Percentiles rank a stretch among this genome's conserved stretches.
These are phyloP conservation scores for Castanopsis chinensis DNA, from an alignment of 306 rosid genomes.

Conservation along the genomic window DNA sequence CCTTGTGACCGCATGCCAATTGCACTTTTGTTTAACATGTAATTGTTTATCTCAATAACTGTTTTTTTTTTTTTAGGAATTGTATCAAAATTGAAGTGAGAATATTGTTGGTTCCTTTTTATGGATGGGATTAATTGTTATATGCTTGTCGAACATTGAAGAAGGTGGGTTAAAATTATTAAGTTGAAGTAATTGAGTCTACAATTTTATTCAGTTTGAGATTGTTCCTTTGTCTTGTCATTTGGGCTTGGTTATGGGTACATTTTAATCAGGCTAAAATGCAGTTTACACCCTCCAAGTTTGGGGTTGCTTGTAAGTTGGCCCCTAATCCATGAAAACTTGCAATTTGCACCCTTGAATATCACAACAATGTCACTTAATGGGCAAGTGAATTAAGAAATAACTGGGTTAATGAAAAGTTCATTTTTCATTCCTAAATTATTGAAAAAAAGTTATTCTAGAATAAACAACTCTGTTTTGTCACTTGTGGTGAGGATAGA, in stretches of 20 bases:
- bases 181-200: background rate
- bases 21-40: background rate
- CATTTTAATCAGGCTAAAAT: no score
- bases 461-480: constrained; percentile 89
- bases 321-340: no score
- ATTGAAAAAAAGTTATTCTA: no score
- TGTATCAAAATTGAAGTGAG: background rate
- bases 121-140: constrained; percentile 8
- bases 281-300: no score
- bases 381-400: background rate
- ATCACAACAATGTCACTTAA: background rate
- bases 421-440: no score
- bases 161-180: constrained; percentile 52
- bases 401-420: background rate
- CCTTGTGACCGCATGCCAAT: background rate
- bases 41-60: background rate
- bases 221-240: background rate
- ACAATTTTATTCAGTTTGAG: background rate
- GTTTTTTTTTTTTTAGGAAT: background rate
- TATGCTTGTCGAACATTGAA: constrained; percentile 73
- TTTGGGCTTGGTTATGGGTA: background rate
- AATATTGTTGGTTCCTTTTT: background rate
- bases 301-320: no score
- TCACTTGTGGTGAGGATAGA: constrained; percentile 97
- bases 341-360: no score